phyloP scores from a whole-genome alignment of 2,329 filamentous ascomycete genomes.

The Ilyonectria mors-panacis region DNA sequence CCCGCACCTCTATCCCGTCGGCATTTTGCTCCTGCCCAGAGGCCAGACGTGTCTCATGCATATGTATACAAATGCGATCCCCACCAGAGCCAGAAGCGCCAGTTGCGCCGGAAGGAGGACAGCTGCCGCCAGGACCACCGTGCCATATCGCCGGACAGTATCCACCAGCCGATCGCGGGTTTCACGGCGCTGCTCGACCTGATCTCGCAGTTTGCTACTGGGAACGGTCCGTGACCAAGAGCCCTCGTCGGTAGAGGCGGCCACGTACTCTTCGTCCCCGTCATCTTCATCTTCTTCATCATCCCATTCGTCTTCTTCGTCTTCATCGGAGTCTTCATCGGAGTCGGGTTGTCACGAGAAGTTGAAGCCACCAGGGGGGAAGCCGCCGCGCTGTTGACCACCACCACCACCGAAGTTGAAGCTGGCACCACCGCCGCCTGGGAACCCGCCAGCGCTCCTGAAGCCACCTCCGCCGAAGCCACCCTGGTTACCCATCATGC shows the following conservation, averaged over 20 bases:
- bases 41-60: constrained; percentile 52
- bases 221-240: constrained; percentile 29
- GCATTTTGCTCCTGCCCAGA: constrained; percentile 38
- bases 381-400: constrained; percentile 56
- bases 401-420: constrained; percentile 69
- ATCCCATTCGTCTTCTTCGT: constrained; percentile 48
- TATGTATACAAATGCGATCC: constrained; percentile 58
- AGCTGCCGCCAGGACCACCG: constrained; percentile 59
- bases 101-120: constrained; percentile 64
- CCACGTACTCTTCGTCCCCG: constrained; percentile 45
- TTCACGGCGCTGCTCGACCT: constrained; percentile 51
- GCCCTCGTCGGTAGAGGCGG: constrained; percentile 40
- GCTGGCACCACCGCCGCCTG: constrained; percentile 65
- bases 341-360: constrained; percentile 66
- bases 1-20: constrained; percentile 46
- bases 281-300: constrained; percentile 43
- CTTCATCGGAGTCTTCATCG: constrained; percentile 52
- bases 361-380: constrained; percentile 55
- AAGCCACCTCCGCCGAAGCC: constrained; percentile 70
- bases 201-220: constrained; percentile 48
- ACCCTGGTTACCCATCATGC: constrained; percentile 82
- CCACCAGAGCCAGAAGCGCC: constrained; percentile 54
- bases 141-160: constrained; percentile 59
- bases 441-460: constrained; percentile 67
- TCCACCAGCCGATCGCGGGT: constrained; percentile 58